Evolutionary conservation across 2,329 filamentous ascomycete genomes (phyloP).

Genomic region (Pestalotiopsis sp.): DNA sequence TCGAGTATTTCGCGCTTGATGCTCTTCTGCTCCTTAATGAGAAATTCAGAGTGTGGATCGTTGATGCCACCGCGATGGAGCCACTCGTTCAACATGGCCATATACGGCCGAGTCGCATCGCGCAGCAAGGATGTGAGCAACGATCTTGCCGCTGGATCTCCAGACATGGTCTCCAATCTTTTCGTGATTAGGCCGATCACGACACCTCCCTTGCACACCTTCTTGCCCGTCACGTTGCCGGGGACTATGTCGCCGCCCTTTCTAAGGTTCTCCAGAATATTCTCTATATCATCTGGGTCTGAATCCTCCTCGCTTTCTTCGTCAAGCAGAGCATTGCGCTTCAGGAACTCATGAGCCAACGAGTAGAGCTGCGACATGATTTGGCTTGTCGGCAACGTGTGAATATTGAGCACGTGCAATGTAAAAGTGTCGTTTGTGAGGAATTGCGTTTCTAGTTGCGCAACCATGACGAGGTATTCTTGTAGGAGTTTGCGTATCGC

Average conservation of each 20-base stretch:
- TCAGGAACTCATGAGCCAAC: conserved; percentile 83
- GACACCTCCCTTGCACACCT: conserved; percentile 94
- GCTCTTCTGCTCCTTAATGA: conserved; percentile 94
- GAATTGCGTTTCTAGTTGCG: conserved; percentile 91
- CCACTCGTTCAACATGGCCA: conserved; percentile 99
- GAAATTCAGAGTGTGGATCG: conserved; percentile 90
- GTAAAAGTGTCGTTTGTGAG: conserved; percentile 89
- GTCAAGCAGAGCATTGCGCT: conserved; percentile 84
- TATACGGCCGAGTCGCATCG: conserved; percentile 91
- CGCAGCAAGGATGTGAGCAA: conserved; percentile 81
- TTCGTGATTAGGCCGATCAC: conserved; percentile 88
- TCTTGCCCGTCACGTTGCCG: conserved; percentile 81
- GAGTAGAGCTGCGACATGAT: conserved; percentile 91
- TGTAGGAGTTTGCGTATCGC: conserved; percentile 88
- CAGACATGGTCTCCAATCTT: conserved; percentile 85
- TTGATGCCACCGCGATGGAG: conserved; percentile 93
- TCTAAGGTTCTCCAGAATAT: conserved; percentile 86
- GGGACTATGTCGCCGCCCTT: conserved; percentile 83
- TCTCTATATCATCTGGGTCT: conserved; percentile 83
- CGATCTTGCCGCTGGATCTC: conserved; percentile 84
- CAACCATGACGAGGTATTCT: conserved; percentile 90
- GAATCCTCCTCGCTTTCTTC: conserved; percentile 74
- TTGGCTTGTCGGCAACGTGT: conserved; percentile 86
- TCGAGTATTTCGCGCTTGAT: conserved; percentile 89
- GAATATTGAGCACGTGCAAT: conserved; percentile 88